Evolutionary conservation across 164 flowering plant genomes (phyloP).

Genomic region (Kingdonia uniflora): DNA sequence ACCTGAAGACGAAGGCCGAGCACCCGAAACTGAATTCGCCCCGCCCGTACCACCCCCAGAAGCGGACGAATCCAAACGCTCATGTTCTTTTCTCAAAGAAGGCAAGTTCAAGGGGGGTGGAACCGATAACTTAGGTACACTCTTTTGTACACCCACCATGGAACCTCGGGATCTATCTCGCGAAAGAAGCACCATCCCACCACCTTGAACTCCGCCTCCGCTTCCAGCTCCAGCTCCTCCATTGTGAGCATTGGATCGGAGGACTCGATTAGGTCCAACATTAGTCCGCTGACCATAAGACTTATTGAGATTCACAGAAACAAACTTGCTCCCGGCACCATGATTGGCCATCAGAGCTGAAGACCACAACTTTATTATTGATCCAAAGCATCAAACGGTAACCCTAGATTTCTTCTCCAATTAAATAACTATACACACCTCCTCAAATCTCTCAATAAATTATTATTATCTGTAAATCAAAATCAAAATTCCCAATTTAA

Average conservation of each 20-base stretch:
- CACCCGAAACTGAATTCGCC: slow-evolving; percentile 45
- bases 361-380: slow-evolving; percentile 13
- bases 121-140: slow-evolving; percentile 73
- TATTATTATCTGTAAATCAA: too few relatives aligned
- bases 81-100: slow-evolving; percentile 82
- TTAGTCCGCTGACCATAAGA: slow-evolving; percentile 63
- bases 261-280: too few relatives aligned
- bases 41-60: slow-evolving; percentile 36
- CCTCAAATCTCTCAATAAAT: too few relatives aligned
- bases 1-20: slow-evolving; percentile 59
- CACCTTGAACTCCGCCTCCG: slow-evolving; percentile 31
- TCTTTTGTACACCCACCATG: slow-evolving; percentile 29
- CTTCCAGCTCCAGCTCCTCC: slow-evolving; percentile 17
- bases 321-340: slow-evolving; percentile 72
- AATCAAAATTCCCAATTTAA: too few relatives aligned
- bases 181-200: slow-evolving; percentile 88
- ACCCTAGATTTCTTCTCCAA: too few relatives aligned
- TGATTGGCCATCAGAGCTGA: slow-evolving; percentile 66
- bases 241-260: too few relatives aligned
- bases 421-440: too few relatives aligned
- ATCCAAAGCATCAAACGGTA: slow-evolving; percentile 46
- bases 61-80: slow-evolving; percentile 55
- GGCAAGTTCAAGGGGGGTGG: slow-evolving; percentile 99
- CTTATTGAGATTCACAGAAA: slow-evolving; percentile 88
- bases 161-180: slow-evolving; percentile 34